phyloP scores from a whole-genome alignment of 495 filamentous ascomycete genomes.

The Xylaria nigripes region DNA sequence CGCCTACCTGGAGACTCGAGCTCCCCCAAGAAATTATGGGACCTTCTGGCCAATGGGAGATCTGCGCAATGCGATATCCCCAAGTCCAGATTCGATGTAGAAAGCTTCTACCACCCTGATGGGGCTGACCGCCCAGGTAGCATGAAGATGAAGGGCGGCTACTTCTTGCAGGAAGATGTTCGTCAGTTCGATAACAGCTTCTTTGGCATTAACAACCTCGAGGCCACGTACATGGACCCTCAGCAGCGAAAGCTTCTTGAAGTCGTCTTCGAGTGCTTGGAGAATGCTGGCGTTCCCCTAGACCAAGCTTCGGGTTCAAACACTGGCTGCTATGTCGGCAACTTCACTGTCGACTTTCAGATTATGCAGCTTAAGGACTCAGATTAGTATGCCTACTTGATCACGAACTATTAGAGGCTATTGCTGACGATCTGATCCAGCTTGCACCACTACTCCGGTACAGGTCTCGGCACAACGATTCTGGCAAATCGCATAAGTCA shows the following conservation, averaged over 20 bases:
- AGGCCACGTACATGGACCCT: conserved; percentile 27
- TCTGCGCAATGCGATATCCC: conserved; percentile 10
- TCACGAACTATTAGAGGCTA: too few relatives aligned
- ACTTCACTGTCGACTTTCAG: conserved; percentile 41
- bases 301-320: conserved; percentile 37
- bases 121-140: conserved; percentile 1
- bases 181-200: conserved; percentile 36
- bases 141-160: conserved; percentile 20
- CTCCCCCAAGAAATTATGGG: conserved; percentile 6
- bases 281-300: conserved; percentile 37
- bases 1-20: conserved; percentile 4
- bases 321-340: conserved; percentile 43
- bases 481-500: conserved; percentile 45
- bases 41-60: conserved; percentile 3
- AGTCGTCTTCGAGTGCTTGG: conserved; percentile 32
- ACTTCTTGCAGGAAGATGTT: conserved; percentile 32
- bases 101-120: conserved; percentile 21
- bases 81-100: conserved; percentile 7
- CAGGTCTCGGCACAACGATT: conserved; percentile 37
- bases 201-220: conserved; percentile 29
- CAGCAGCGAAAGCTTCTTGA: conserved; percentile 37
- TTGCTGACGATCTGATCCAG: too few relatives aligned
- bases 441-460: conserved; percentile 11
- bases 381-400: conserved; percentile 12
- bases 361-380: conserved; percentile 33